Conservation (phyloP, 257 asterid genomes). For the Lycium barbarum region DNA sequence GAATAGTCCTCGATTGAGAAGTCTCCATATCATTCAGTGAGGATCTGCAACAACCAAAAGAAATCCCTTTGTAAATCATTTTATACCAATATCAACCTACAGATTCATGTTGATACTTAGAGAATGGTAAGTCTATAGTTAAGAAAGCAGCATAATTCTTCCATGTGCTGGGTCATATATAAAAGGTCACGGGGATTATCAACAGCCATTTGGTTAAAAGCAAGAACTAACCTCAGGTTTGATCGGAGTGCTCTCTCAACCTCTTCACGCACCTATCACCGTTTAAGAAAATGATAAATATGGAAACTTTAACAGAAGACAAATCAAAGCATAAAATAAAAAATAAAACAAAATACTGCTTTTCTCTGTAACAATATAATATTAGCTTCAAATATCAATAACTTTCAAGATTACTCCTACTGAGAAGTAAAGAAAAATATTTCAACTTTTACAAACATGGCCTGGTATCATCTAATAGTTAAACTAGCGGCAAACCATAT, state of each 20-base stretch:
- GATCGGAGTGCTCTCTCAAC: conserved; percentile 50
- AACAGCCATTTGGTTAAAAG: not conserved
- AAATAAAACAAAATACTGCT: not conserved
- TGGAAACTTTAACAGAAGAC: not conserved
- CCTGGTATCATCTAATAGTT: not conserved
- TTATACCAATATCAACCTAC: not conserved
- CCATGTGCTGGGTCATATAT: not conserved
- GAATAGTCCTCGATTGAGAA: conserved; percentile 49
- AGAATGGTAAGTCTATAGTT: not conserved
- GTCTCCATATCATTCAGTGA: conserved; percentile 44
- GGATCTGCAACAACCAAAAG: conserved; percentile 44
- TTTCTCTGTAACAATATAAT: not conserved
- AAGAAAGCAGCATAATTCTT: not conserved
- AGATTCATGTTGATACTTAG: not conserved
- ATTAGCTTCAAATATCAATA: not conserved
- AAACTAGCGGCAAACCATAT: too few species aligned
- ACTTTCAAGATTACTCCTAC: conserved; percentile 1
- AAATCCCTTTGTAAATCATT: conserved; percentile 21
- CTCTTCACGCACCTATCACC: conserved; percentile 70
- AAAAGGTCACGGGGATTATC: not conserved
- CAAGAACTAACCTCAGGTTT: conserved; percentile 51
- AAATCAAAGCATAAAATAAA: not conserved
- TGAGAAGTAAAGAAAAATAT: not conserved
- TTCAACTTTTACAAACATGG: not conserved
- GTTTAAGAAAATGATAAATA: conserved; percentile 13